Percentiles rank a stretch among this genome's conserved stretches.
These are phyloP conservation scores for Neurospora crassa DNA, from an alignment of 2,329 filamentous ascomycete species.

Conservation along the genomic window DNA sequence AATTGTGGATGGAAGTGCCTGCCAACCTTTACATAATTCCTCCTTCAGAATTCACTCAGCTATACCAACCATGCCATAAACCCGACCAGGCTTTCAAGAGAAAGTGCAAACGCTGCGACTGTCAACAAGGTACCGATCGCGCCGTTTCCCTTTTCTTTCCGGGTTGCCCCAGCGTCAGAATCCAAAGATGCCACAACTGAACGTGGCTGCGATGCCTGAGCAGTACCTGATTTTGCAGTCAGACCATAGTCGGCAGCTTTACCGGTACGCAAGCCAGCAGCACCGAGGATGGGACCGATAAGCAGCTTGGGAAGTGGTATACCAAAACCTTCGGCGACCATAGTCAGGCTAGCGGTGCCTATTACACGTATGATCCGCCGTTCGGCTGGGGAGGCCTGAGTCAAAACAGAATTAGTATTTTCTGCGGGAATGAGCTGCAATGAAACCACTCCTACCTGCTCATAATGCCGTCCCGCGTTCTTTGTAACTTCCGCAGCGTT, in stretches of 20 bases:
- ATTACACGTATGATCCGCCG: background rate
- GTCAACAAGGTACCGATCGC: background rate
- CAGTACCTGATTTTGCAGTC: background rate
- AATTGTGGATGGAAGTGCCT: background rate
- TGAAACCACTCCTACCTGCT: background rate
- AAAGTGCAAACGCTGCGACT: background rate
- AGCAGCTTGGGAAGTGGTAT: background rate
- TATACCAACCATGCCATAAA: background rate
- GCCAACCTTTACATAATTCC: background rate
- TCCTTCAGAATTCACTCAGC: background rate
- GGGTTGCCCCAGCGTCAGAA: background rate
- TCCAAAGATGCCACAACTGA: background rate
- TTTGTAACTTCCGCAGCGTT: background rate
- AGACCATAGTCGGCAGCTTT: background rate
- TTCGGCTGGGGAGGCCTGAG: background rate
- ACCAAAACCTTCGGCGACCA: background rate
- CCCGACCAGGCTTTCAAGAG: background rate
- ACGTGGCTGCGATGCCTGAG: background rate
- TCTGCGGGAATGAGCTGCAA: background rate
- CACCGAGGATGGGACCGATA: background rate
- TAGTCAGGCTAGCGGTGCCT: rapidly evolving
- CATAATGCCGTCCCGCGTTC: background rate
- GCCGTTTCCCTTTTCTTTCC: background rate
- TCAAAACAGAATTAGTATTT: background rate
- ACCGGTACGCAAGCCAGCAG: background rate